Evolutionary conservation across 129 eudicot species (phyloP), one percentile per base, ranked within the genome.

Genomic region (Mikania micrantha): DNA sequence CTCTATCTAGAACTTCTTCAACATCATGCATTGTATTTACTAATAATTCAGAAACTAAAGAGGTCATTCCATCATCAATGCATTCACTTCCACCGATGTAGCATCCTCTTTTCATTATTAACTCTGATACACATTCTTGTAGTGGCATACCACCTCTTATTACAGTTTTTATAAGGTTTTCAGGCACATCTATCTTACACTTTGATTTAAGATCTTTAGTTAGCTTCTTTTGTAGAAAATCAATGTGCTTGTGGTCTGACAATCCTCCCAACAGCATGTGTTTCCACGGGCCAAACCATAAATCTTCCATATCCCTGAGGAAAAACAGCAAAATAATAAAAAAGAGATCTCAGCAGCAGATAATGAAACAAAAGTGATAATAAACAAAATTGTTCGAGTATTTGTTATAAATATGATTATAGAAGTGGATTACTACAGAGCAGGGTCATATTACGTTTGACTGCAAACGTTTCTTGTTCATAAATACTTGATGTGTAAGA

Each of bases 251-350:
- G 81, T 60, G 36, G 70, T 86, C 84, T 50, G 80, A 79, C 81
- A 75, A 74, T 36, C 78, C 81, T 35, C 96, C 96, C 79, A 78
- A 74, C 76, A 94, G 83, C 74, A 94, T 61, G 69, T 71, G 75
- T 60, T 83, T 94, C 95, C 95, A 94, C 52, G 81, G 77, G 54
- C 99, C 99, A 76, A 94, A 80, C 97, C 99, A 94, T 60, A 71
- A 75, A 54, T 87, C 88, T 76, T 94, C 97, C 82, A 87, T n/a
- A 60, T 87, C 85, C 54, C 99, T 94, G 83, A 31, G 41, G 19
- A 75, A 66, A 42, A 27, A 9, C 22, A 28, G 5, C n/a, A 36
- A 72, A 49, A 35, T 39, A 19, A 66, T n/a, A 58, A 5, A 31
- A 40, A 45, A 40, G 17, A 9, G 17, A 41, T 60, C 1, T 45